These are phyloP conservation scores for Trichoderma breve DNA, from an alignment of 2,329 filamentous ascomycete genomes.

Conservation along the genomic window DNA sequence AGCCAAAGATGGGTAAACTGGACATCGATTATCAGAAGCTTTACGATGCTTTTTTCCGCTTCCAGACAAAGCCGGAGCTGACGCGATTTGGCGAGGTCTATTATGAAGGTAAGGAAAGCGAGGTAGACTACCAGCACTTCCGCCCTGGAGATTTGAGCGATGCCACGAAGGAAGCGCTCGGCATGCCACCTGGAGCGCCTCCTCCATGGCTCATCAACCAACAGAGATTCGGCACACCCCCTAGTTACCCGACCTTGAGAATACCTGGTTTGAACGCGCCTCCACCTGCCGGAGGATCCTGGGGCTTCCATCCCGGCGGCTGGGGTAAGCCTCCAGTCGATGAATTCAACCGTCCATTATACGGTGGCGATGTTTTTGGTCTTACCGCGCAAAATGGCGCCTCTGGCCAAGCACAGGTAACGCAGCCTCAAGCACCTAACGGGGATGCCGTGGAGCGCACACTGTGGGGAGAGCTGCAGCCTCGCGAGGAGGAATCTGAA, in stretches of 20 bases:
- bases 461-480: slow-evolving; percentile 89
- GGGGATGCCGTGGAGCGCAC: slow-evolving; percentile 83
- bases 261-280: slow-evolving; percentile 93
- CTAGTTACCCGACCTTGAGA: slow-evolving; percentile 92
- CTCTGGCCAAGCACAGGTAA: slow-evolving; percentile 37
- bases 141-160: slow-evolving; percentile 88
- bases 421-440: slow-evolving; percentile 41
- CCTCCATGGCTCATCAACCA: slow-evolving; percentile 98
- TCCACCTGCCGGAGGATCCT: slow-evolving; percentile 81
- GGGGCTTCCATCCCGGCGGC: slow-evolving; percentile 93
- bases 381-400: slow-evolving; percentile 52
- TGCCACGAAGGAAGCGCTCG: slow-evolving; percentile 84
- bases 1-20: slow-evolving; percentile 93
- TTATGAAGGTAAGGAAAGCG: slow-evolving; percentile 97
- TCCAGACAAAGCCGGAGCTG: slow-evolving; percentile 92
- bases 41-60: slow-evolving; percentile 97
- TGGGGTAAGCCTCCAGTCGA: slow-evolving; percentile 96
- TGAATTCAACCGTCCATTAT: slow-evolving; percentile 86
- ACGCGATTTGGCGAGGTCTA: slow-evolving; percentile 98
- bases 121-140: slow-evolving; percentile 89
- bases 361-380: slow-evolving; percentile 93
- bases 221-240: slow-evolving; percentile 88
- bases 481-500: slow-evolving; percentile 70
- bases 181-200: slow-evolving; percentile 87
- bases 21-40: slow-evolving; percentile 99